Evolutionary conservation across 208 protist genomes (phyloP).

Genomic region (Acanthamoeba culbertsoni): DNA sequence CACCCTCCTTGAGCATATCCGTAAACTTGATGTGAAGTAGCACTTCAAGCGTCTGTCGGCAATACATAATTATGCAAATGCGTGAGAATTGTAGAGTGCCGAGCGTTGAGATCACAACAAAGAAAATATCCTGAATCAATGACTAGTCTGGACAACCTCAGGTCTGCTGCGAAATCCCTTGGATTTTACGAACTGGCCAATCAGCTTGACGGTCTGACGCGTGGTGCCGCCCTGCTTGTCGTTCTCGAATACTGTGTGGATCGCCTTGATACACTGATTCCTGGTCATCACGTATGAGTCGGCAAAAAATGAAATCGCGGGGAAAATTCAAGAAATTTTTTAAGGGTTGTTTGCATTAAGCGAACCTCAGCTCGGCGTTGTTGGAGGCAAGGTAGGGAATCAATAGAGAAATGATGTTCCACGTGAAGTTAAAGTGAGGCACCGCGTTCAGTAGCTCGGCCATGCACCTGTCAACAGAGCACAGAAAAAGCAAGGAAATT

Average conservation of each 20-base stretch:
- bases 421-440: conserved; percentile 71
- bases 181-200: conserved; percentile 64
- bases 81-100: no score
- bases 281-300: neutral
- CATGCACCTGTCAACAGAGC: neutral
- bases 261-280: conserved; percentile 1
- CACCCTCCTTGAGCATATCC: conserved; percentile 62
- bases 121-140: no score
- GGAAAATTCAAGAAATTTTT: neutral
- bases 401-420: conserved; percentile 63
- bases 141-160: no score
- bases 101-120: neutral
- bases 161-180: conserved; percentile 32
- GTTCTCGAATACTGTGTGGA: conserved; percentile 55
- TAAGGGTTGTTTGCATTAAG: neutral
- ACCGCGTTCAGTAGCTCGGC: conserved; percentile 20
- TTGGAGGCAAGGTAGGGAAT: conserved; percentile 55
- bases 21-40: conserved; percentile 60
- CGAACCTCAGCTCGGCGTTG: neutral
- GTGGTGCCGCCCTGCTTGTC: conserved; percentile 52
- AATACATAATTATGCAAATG: no score
- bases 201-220: conserved; percentile 47
- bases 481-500: neutral
- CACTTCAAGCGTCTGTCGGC: neutral
- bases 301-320: neutral